Conservation (phyloP, 306 rosid genomes). For the Cucurbita argyrosperma region DNA sequence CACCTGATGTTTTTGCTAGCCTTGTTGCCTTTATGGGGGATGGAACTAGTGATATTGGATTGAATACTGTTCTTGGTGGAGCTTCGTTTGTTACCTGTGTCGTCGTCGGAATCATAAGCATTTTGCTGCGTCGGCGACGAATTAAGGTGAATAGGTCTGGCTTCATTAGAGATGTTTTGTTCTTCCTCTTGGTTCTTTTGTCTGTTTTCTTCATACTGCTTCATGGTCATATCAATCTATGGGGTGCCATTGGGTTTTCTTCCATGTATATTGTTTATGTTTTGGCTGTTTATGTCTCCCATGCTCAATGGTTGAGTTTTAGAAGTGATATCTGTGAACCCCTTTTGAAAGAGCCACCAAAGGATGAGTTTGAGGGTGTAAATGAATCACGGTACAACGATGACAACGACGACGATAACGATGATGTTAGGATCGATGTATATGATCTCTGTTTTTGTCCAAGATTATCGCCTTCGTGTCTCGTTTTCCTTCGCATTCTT, state of each 20-base stretch:
- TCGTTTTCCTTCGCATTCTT: slow-evolving; percentile 6
- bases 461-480: not conserved
- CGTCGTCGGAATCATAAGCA: slow-evolving; percentile 56
- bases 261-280: slow-evolving; percentile 55
- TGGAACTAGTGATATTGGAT: slow-evolving; percentile 40
- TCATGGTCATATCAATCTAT: slow-evolving; percentile 33
- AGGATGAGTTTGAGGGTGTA: not conserved
- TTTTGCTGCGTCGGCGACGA: slow-evolving; percentile 18
- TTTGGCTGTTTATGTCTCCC: slow-evolving; percentile 38
- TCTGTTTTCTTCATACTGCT: slow-evolving; percentile 35
- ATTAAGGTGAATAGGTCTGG: slow-evolving; percentile 28
- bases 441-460: not conserved
- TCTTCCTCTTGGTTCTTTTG: slow-evolving; percentile 42
- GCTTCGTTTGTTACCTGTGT: slow-evolving; percentile 48
- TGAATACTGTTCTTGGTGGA: slow-evolving; percentile 68
- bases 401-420: not conserved
- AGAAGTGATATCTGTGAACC: not conserved
- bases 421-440: not conserved
- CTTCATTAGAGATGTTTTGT: slow-evolving; percentile 46
- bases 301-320: slow-evolving; percentile 13
- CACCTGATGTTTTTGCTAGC: slow-evolving; percentile 72
- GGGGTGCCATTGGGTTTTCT: slow-evolving; percentile 45
- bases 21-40: slow-evolving; percentile 48
- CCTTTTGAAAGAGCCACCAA: not conserved
- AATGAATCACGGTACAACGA: not conserved